A percentile compares a stretch with the other conserved stretches of the same genome.
These are phyloP conservation scores for Sphagnum contortum DNA, from an alignment of 225 moss, liverwort and hornwort genomes.

Conservation along the genomic window DNA sequence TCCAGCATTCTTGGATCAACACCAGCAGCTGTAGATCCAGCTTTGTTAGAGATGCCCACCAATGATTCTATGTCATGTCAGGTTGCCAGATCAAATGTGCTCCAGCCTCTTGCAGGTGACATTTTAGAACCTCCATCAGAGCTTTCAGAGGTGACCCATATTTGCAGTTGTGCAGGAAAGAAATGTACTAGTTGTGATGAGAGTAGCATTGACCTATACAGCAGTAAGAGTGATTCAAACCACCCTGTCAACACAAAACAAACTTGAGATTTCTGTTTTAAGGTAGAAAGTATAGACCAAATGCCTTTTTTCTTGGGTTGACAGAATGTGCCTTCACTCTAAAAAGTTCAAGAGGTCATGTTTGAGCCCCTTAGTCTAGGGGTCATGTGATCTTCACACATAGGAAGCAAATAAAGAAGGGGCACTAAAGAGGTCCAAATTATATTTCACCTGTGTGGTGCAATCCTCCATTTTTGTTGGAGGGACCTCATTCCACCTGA, in stretches of 20 bases:
- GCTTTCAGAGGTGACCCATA: conserved; percentile 17
- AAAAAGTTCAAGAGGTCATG: too few species aligned
- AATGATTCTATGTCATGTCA: conserved; percentile 27
- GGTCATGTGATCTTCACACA: too few species aligned
- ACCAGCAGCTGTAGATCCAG: conserved; percentile 34
- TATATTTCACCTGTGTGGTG: too few species aligned
- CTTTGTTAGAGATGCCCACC: conserved; percentile 22
- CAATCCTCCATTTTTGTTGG: too few species aligned
- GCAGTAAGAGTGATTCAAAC: conserved; percentile 10
- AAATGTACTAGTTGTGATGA: conserved; percentile 29
- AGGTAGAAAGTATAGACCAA: too few species aligned
- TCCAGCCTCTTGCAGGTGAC: conserved; percentile 22
- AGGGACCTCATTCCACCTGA: too few species aligned
- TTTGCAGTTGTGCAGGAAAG: conserved; percentile 35
- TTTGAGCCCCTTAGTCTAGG: too few species aligned
- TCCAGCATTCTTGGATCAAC: conserved; percentile 36
- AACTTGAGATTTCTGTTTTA: conserved; percentile 3
- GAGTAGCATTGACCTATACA: conserved; percentile 9
- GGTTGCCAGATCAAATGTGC: conserved; percentile 24
- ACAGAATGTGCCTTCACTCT: too few species aligned
- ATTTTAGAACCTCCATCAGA: conserved; percentile 11
- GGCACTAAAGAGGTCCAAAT: too few species aligned
- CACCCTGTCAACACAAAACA: background rate
- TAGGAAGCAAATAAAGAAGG: too few species aligned
- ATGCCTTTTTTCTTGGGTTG: too few species aligned